Percentiles rank a stretch among this genome's conserved stretches.
Conservation (phyloP, 163 green algal species). For the Scenedesmus sp. region DNA sequence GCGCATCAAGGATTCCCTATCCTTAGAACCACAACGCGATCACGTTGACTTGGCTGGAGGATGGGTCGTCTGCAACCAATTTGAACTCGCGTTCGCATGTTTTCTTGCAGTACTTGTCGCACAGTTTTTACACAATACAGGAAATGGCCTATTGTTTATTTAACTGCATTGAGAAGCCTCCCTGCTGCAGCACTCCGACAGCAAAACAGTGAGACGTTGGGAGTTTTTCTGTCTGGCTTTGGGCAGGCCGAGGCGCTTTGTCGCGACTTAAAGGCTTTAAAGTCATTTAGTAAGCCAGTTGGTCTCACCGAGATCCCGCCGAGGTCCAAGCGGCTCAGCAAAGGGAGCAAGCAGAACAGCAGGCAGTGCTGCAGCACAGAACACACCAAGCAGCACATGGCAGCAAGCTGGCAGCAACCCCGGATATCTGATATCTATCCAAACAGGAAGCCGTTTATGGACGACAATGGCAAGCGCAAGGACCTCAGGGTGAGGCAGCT, state of each 20-base stretch:
- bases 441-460: constrained; percentile 48
- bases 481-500: constrained; percentile 32
- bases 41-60: background rate
- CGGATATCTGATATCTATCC: constrained; percentile 10
- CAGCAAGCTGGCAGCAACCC: background rate
- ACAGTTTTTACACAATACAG: background rate
- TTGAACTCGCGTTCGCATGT: background rate
- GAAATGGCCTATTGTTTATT: background rate
- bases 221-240: background rate
- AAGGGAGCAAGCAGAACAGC: background rate
- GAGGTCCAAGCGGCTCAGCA: background rate
- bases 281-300: background rate
- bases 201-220: background rate
- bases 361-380: too few relatives aligned
- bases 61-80: background rate
- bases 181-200: background rate
- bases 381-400: background rate
- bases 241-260: background rate
- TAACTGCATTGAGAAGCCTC: background rate
- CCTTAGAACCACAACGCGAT: background rate
- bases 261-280: background rate
- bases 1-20: too few relatives aligned
- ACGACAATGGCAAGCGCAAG: constrained; percentile 40
- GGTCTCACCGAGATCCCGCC: background rate
- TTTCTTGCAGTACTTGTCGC: background rate